Base-by-base conservation (phyloP, 345 rosid species). In the Noccaea caerulescens region DNA sequence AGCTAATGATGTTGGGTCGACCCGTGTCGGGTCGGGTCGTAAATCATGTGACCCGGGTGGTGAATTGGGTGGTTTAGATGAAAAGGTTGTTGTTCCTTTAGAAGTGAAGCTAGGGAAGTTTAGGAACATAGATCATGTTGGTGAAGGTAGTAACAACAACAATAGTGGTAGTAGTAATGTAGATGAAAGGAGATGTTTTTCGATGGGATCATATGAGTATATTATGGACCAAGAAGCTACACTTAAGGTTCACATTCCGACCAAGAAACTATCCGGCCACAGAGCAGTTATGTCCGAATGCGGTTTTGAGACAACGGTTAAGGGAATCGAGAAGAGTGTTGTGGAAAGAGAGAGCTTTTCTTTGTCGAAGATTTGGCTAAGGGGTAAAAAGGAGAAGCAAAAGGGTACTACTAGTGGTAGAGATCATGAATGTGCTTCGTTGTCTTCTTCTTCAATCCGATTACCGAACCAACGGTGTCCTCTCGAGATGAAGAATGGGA, bases 341-440 rank as follows among this genome's bases (percentile, higher is more conserved):
- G 84, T 80, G 72, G 87, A 81, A 82, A 88, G 90, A 27, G 98
- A 92, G 66, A 89, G 96, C 84, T 86, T 88, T 72, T 92, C 96
- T 51, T 88, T 92, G 58, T 92, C 96, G 25, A 88, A 91, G 82
- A 83, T 83, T 63, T 91, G 97, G 94, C 83, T 83, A 59, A 88
- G 92, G 92, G 83, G 89, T 46, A 85, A 68, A 79, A 85, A 85
- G 72, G 87, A 79, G 49, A 84, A 80, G 52, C 76, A 62, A 8
- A 74, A 51, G 47, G 37, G 13, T 20, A 20, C 23, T 45, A 32
- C 8, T 33, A 36, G 23, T 72, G 64, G 1, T 63, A 45, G 65
- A 64, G 70, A 44, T 45, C 10, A 8, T 6, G 77, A 32, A 18
- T 65, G 52, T 57, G 59, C 49, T 53, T 56, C 72, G 77, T 81